Base-by-base conservation (phyloP, 2,329 filamentous ascomycete species). In the Aquanectria penicillioides region DNA sequence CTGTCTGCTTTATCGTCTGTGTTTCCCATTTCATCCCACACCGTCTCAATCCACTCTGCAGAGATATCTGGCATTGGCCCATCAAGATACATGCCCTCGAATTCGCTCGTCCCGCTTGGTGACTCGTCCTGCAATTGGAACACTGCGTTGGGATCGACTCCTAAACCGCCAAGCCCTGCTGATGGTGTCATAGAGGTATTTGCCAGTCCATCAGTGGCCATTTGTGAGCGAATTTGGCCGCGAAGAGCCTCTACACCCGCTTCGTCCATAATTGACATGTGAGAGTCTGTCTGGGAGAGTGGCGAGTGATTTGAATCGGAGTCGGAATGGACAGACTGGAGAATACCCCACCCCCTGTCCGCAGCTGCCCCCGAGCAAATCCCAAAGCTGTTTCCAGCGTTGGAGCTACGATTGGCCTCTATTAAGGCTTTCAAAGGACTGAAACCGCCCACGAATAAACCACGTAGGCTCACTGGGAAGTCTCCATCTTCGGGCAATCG, bases 401-500 rank as follows among this genome's bases (percentile, higher is more conserved):
- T 55, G n/a, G 15, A 41, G 3, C 37, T 44, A 5, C 68, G 57
- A 29, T 70, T 70, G 23, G 65, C 60, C 12, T 69, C 67, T 10
- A 75, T 71, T 11, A 77, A 69, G 0, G 69, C 66, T 40, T 71
- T 69, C 26, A 77, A 67, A 8, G 77, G 72, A 50, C 73, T 77
- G 38, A 74, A 73, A 23, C 77, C 75, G 4, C 74, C 72, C 0
- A 74, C 72, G 60, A 79, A 78, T 2, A 79, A 63, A 3, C 68
- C 68, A 1, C 75, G 73, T 4, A 79, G 67, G 25, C 74, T 77
- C 7, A 74, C 74, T 1, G 77, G 77, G 31, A 80, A 78, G 56
- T 80, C 77, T 0, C 74, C 71, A 43, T 79, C 77, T 33, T 75
- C 74, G 0, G 75, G 75, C 0, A 80, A 59, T 2, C 77, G 72